Base-by-base conservation (phyloP, 2,329 filamentous ascomycete genomes). In the Claviceps africana region DNA sequence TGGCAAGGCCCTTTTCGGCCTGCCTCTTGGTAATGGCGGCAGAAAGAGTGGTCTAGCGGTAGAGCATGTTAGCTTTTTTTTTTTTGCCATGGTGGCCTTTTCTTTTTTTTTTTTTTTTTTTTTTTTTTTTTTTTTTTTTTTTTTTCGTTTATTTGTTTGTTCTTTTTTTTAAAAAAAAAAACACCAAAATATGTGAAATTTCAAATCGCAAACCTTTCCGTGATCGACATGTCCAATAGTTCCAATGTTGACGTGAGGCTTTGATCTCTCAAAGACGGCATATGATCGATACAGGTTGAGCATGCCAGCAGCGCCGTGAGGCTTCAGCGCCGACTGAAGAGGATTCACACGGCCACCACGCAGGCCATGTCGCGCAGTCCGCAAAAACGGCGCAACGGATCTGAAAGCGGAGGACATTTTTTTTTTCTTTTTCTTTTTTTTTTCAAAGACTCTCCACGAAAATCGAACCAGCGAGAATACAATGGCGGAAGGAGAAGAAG, bases 211-310 rank as follows among this genome's bases (percentile, higher is more conserved):
- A 74, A 95, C 90, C 86, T 98, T 98, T 77, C 91, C 91, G 76
- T 98, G 91, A 81, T 98, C 93, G 73, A 98, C 93, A 78, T 98
- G 93, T 63, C 93, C 93, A 74, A 98, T 98, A 62, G 93, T 77
- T 87, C 93, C 93, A 66, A 98, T 93, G 76, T 98, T 98, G 60
- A 98, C 91, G 71, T 98, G 93, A 55, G 93, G 93, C 80, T 98
- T 98, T 67, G 77, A 83, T 67, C 93, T 83, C 79, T 94, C 82
- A 68, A 86, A 98, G 53, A 77, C 76, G 56, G 81, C 81, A 61
- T 84, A 85, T 65, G 75, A 75, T 60, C 81, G 76, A 66, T 78
- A 77, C 63, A 83, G 72, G 71, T 82, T 83, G 64, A 85, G 73
- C 60, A 83, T 76, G 57, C 79, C 77, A 60, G 78, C 75, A 59